Conservation (phyloP, 192 early-diverging fungal species). For the Linnemannia zychae region DNA sequence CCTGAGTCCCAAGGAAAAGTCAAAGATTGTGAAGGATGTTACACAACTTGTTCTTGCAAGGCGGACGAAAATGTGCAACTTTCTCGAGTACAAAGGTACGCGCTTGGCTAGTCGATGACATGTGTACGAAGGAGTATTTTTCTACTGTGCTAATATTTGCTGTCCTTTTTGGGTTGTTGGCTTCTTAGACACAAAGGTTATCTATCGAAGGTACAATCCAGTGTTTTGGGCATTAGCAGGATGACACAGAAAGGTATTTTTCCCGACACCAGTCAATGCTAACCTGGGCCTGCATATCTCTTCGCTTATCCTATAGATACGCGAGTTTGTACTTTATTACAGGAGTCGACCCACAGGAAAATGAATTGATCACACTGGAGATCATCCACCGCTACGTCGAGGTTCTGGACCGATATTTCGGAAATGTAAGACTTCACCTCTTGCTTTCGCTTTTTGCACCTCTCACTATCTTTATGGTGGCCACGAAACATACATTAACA, state of each 20-base stretch:
- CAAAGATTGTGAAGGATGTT: slow-evolving; percentile 93
- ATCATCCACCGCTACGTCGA: slow-evolving; percentile 98
- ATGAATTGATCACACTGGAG: slow-evolving; percentile 94
- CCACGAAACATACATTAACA: too few species aligned
- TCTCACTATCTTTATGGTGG: too few species aligned
- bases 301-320: too few species aligned
- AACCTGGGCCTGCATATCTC: background rate
- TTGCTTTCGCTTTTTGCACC: too few species aligned
- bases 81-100: slow-evolving; percentile 95
- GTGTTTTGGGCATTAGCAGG: background rate
- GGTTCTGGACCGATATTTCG: slow-evolving; percentile 95
- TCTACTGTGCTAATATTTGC: too few species aligned
- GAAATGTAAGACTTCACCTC: slow-evolving; percentile 73
- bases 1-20: slow-evolving; percentile 86
- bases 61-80: slow-evolving; percentile 96
- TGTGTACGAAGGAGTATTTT: too few species aligned
- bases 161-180: background rate
- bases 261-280: background rate
- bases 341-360: slow-evolving; percentile 92
- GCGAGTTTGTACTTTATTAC: slow-evolving; percentile 94
- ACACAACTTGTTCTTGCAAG: slow-evolving; percentile 89
- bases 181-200: slow-evolving; percentile 65
- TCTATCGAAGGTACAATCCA: slow-evolving; percentile 65
- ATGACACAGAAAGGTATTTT: background rate
- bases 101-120: too few species aligned